Evolutionary conservation across 1,139 yeast genomes (phyloP), one percentile per base, ranked within the genome.

Genomic region (Ogataea hybrid): DNA sequence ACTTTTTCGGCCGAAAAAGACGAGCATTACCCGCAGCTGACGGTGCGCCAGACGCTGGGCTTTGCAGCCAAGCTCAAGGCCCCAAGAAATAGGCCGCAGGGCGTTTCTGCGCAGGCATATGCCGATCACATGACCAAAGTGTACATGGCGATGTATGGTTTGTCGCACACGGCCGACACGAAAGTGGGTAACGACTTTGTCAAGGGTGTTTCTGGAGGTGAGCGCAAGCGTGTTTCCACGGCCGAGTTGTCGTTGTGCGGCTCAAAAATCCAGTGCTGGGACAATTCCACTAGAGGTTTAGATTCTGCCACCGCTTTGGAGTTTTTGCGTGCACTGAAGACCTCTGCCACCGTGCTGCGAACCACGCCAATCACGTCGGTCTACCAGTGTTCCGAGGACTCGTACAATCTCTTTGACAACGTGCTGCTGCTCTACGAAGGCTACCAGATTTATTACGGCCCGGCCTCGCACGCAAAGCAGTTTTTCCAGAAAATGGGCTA

Each of bases 221-320:
- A 78, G 59, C 65, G 83, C 50, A 78, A 78, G 63, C 71, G 84
- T 61, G 83, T 78, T 18, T 76, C 82, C 2, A 69, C 78, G 48
- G 82, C 79, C 22, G 86, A 80, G 62, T 83, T 83, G 6, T 65
- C 77, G 53, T 78, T 81, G 15, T 71, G 77, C 60, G 66, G 75
- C 39, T 83, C 79, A 17, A 67, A 77, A 14, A 63, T 81, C 36
- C 79, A 79, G 54, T 76, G 82, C 58, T 82, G 85, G 84, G 89
- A 81, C 67, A 81, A 81, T 56, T 81, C 87, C n/a, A 81, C 88
- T n/a, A 71, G 87, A 63, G 88, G 88, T 58, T 69, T 81, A 47
- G 88, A 81, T 66, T 81, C 88, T 17, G 78, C 86, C 7, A 81
- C 88, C 16, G 88, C 88, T 20, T 69, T 81, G 52, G 87, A 81